Evolutionary conservation across 805 yeast species (phyloP), one percentile per base, ranked within the genome.

Genomic region (Lipomyces lipofer): DNA sequence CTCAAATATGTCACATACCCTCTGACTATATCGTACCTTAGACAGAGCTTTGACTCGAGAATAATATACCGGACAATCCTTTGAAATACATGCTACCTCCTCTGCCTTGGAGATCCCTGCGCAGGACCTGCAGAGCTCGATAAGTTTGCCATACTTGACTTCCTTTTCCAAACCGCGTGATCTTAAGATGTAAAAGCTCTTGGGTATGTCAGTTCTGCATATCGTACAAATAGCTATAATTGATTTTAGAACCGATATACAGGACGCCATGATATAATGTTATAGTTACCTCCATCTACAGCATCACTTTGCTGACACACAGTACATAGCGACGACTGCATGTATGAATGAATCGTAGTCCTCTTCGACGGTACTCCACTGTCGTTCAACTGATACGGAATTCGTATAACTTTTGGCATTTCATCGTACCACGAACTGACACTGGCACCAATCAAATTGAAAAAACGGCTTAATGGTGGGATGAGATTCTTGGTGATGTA

Each of bases 391-490:
- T 8, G 36, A 21, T 32, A 28, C 24, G 56, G 62, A n/a, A 49
- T 50, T n/a, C 60, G 48, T 45, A 19, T 65, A 10, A 28, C 51
- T 38, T 57, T 73, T 73, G 95, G 88, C 73, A 90, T 74, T 25
- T 82, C 87, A 9, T 70, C 69, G 59, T 83, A 87, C 99, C 99
- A 94, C 3, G 73, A 74, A 39, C 75, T 74, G 4, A 91, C 77
- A 70, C 89, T 86, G 2, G 86, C 94, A 0, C 99, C 99, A 53
- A 89, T 71, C 12, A 92, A 69, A 63, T 83, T 86, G 69, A 94
- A 87, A 1, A 92, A 73, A 54, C 99, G 73, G 59, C 88, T 95
- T 51, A 94, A 71, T 0, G 99, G 98, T 1, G 99, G 98, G 7
- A 92, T 81, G 44, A 94, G 69, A 1, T 88, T 88, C 64, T 88